Conservation (phyloP, 345 rosid species). For the Brassica nigra region DNA sequence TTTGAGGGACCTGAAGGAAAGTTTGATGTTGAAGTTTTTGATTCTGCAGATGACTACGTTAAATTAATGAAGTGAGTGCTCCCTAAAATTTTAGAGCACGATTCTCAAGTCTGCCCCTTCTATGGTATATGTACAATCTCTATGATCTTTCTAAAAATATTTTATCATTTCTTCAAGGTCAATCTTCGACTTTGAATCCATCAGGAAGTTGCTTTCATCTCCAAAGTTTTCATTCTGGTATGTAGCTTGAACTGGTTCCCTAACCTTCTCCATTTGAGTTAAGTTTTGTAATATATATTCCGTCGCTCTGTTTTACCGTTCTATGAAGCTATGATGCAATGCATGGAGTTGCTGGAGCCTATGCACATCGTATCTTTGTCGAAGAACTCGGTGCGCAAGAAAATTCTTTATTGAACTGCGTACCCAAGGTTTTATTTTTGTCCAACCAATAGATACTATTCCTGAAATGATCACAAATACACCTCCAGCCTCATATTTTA, state of each 20-base stretch:
- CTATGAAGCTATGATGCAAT: conserved; percentile 81
- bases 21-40: conserved; percentile 95
- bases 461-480: background rate
- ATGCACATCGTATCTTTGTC: conserved; percentile 86
- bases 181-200: conserved; percentile 86
- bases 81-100: conserved; percentile 2
- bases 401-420: conserved; percentile 83
- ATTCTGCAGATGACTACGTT: conserved; percentile 88
- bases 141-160: conserved; percentile 4
- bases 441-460: conserved; percentile 6
- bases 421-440: conserved; percentile 67
- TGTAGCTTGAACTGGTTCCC: conserved; percentile 35
- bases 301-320: conserved; percentile 23
- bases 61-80: conserved; percentile 84
- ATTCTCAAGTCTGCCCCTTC: conserved; percentile 1
- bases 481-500: conserved; percentile 9
- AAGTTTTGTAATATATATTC: background rate
- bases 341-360: conserved; percentile 98
- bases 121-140: conserved; percentile 12
- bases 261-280: conserved; percentile 1
- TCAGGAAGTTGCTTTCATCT: conserved; percentile 76
- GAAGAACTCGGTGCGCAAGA: conserved; percentile 95
- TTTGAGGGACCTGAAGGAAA: conserved; percentile 83
- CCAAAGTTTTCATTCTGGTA: conserved; percentile 94
- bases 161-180: conserved; percentile 51